Conservation (phyloP, 257 asterid species). For the Solanum bukasovii region DNA sequence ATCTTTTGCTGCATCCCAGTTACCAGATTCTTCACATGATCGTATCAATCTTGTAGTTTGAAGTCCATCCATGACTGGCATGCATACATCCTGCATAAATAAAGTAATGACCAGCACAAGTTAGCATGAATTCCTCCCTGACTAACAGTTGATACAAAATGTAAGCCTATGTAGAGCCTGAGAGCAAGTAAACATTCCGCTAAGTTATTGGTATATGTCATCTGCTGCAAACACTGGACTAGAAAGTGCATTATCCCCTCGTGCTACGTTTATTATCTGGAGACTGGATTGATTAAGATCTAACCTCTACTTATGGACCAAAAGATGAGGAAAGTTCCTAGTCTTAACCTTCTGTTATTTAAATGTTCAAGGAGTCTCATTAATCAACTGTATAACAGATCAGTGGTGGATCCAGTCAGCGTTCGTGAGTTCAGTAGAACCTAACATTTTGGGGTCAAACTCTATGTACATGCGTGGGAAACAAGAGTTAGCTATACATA, state of each 20-base stretch:
- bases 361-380: not conserved
- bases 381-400: not conserved
- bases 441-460: not conserved
- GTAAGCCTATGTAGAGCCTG: not conserved
- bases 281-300: not conserved
- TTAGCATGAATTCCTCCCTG: not conserved
- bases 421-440: not conserved
- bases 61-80: slow-evolving; percentile 94
- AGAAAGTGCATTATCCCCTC: not conserved
- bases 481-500: not conserved
- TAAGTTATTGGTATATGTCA: not conserved
- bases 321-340: not conserved
- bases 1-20: slow-evolving; percentile 65
- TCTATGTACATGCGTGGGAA: not conserved
- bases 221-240: not conserved
- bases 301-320: not conserved
- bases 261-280: not conserved
- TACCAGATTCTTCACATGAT: slow-evolving; percentile 75
- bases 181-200: not conserved
- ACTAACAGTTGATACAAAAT: not conserved
- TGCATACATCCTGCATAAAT: slow-evolving; percentile 66
- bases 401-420: not conserved
- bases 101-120: not conserved
- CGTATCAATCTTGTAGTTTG: slow-evolving; percentile 77
- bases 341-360: not conserved